Evolutionary conservation across 768 basidiomycete genomes (phyloP).

Genomic region (Leccinum ochraceum): DNA sequence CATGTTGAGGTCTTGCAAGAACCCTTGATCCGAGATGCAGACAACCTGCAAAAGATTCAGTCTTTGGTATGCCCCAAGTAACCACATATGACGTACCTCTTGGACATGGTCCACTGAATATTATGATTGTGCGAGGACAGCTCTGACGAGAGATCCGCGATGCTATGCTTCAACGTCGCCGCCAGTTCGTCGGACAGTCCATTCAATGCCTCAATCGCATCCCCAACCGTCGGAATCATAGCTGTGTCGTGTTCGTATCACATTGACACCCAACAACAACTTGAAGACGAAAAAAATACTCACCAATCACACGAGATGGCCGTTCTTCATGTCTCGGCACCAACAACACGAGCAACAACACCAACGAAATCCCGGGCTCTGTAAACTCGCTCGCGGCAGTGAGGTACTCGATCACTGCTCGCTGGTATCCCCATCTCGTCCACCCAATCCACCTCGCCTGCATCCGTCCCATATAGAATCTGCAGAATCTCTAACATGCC

Average conservation of each 20-base stretch:
- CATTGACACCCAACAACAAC: too few species aligned
- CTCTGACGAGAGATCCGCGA: constrained; percentile 36
- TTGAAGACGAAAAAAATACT: constrained; percentile 18
- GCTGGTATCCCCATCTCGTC: constrained; percentile 33
- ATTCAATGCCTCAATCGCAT: constrained; percentile 67
- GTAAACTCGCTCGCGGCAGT: constrained; percentile 74
- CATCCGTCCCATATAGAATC: constrained; percentile 76
- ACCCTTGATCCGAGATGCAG: constrained; percentile 49
- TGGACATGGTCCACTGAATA: constrained; percentile 63
- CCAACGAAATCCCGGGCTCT: constrained; percentile 73
- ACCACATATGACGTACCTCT: constrained; percentile 47
- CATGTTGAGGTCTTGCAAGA: constrained; percentile 66
- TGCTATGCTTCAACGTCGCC: constrained; percentile 53
- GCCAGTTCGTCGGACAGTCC: constrained; percentile 62
- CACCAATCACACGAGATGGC: constrained; percentile 57
- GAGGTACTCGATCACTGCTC: constrained; percentile 64
- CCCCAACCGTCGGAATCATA: constrained; percentile 74
- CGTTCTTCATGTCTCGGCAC: constrained; percentile 32
- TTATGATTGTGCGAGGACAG: constrained; percentile 67
- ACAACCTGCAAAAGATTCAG: constrained; percentile 42
- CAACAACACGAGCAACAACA: constrained; percentile 67
- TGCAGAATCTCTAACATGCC: constrained; percentile 73
- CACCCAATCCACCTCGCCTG: constrained; percentile 39
- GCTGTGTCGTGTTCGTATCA: constrained; percentile 38
- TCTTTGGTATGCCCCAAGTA: too few species aligned